phyloP scores from a whole-genome alignment of 345 rosid species.

The Populus deltoides region DNA sequence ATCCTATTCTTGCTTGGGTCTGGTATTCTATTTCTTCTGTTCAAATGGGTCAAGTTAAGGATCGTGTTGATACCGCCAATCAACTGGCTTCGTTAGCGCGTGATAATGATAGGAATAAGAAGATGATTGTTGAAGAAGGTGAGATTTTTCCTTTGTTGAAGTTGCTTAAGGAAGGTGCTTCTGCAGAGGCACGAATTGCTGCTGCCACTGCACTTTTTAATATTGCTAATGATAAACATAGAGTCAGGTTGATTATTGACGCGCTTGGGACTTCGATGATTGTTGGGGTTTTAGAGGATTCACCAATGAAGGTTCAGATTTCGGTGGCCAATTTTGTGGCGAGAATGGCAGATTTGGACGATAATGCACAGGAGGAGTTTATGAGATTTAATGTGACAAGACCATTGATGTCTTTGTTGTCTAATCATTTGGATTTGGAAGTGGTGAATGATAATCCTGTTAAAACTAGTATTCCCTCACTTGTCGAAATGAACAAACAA shows the following conservation, averaged over 20 bases:
- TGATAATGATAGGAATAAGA: slow-evolving; percentile 56
- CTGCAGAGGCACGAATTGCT: slow-evolving; percentile 49
- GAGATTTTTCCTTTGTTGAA: slow-evolving; percentile 49
- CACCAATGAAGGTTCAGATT: slow-evolving; percentile 47
- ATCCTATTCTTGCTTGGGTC: slow-evolving; percentile 68
- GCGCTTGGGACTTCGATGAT: slow-evolving; percentile 41
- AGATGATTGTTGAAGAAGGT: slow-evolving; percentile 59
- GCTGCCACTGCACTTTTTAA: slow-evolving; percentile 42
- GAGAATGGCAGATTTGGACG: slow-evolving; percentile 45
- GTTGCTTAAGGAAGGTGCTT: slow-evolving; percentile 49
- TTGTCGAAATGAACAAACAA: slow-evolving; percentile 54
- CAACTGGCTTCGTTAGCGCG: slow-evolving; percentile 48
- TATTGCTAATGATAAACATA: slow-evolving; percentile 34
- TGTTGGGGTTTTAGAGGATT: slow-evolving; percentile 47
- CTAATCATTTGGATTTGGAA: slow-evolving; percentile 37
- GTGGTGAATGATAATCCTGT: slow-evolving; percentile 16
- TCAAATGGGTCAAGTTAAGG: slow-evolving; percentile 47
- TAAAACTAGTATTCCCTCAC: slow-evolving; percentile 45
- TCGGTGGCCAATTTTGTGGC: slow-evolving; percentile 51
- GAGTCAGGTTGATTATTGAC: slow-evolving; percentile 35
- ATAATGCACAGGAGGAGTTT: slow-evolving; percentile 45
- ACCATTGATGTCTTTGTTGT: slow-evolving; percentile 44
- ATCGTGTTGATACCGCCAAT: slow-evolving; percentile 50
- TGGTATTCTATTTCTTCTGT: slow-evolving; percentile 52
- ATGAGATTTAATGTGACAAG: slow-evolving; percentile 44